phyloP scores from a whole-genome alignment of 2,329 filamentous ascomycete genomes.

The Rugonectria rugulosa region DNA sequence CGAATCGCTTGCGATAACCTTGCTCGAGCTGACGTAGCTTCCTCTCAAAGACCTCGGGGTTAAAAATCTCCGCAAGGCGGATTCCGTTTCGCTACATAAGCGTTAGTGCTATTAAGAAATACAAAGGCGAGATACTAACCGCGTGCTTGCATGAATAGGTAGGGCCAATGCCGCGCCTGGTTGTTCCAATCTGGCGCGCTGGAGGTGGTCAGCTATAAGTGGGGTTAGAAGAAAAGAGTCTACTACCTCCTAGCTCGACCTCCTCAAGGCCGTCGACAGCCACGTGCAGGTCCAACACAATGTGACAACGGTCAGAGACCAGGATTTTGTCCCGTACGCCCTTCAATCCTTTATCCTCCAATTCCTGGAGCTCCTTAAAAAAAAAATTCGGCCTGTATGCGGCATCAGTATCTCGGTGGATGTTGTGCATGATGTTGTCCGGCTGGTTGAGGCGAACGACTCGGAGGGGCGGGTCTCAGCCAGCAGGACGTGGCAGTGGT shows the following conservation, averaged over 20 bases:
- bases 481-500: conserved; percentile 1
- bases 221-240: not conserved
- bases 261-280: conserved; percentile 25
- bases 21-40: conserved; percentile 68
- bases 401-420: not conserved
- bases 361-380: conserved; percentile 20
- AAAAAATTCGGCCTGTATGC: conserved; percentile 5
- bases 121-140: not conserved
- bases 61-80: conserved; percentile 52
- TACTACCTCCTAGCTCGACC: conserved; percentile 23
- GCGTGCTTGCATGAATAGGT: conserved; percentile 1
- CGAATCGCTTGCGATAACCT: conserved; percentile 71
- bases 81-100: conserved; percentile 12
- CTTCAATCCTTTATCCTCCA: conserved; percentile 16
- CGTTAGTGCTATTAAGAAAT: not conserved
- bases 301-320: conserved; percentile 23
- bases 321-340: conserved; percentile 17
- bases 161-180: conserved; percentile 11
- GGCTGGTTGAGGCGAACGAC: not conserved
- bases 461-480: not conserved
- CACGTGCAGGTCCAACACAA: conserved; percentile 22
- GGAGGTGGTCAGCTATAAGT: conserved; percentile 11
- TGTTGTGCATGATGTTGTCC: conserved; percentile 3
- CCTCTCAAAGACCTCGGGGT: conserved; percentile 69
- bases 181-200: conserved; percentile 16